These are phyloP conservation scores for Cornus controversa DNA, from an alignment of 148 eudicot genomes.

Conservation along the genomic window DNA sequence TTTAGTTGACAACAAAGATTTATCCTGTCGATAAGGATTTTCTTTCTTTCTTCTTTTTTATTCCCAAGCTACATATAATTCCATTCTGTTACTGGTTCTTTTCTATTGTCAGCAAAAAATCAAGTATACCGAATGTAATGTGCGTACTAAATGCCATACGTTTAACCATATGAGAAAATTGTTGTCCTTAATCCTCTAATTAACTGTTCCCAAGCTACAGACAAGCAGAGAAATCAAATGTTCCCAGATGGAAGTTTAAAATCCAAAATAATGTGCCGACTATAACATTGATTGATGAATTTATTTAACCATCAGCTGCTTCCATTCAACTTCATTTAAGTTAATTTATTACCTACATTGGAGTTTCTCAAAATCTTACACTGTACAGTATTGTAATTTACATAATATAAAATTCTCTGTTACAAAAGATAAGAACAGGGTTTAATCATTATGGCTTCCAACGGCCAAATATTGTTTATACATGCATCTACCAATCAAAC, in stretches of 20 bases:
- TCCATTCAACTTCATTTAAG: background rate
- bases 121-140: too few species aligned
- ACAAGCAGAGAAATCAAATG: background rate
- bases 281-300: background rate
- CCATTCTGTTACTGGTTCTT: too few species aligned
- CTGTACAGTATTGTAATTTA: background rate
- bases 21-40: too few species aligned
- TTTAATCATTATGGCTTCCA: background rate
- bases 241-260: background rate
- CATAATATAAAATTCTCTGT: too few species aligned
- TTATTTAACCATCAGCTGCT: background rate
- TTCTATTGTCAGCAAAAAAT: too few species aligned
- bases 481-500: background rate
- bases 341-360: too few species aligned
- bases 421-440: background rate
- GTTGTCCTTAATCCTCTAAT: background rate
- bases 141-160: too few species aligned
- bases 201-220: background rate
- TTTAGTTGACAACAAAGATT: too few species aligned
- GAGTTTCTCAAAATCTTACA: background rate
- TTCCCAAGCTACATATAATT: too few species aligned
- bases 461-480: background rate
- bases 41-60: too few species aligned
- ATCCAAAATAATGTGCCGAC: background rate
- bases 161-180: too few species aligned